These are phyloP conservation scores for Ministeria vibrans DNA, from an alignment of 78 protist genomes.

Conservation along the genomic window DNA sequence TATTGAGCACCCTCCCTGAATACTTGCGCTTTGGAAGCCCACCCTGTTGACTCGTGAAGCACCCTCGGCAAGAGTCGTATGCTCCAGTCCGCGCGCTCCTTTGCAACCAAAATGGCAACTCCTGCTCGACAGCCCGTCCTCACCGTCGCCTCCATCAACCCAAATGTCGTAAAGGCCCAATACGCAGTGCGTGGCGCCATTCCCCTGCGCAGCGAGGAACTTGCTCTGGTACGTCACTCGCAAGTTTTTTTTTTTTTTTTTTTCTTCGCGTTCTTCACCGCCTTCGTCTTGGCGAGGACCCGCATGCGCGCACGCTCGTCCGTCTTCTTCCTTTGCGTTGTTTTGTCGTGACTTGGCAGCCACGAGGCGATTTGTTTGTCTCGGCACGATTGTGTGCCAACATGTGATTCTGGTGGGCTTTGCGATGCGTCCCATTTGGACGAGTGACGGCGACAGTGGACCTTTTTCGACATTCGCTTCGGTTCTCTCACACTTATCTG, in stretches of 20 bases:
- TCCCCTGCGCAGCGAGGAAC: constrained; percentile 54
- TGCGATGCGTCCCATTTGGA: not conserved
- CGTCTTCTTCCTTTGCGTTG: not conserved
- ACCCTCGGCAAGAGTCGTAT: too few species aligned
- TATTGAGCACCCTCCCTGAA: too few species aligned
- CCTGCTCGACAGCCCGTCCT: too few species aligned
- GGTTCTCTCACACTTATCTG: too few species aligned
- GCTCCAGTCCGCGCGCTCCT: too few species aligned
- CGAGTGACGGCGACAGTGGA: not conserved
- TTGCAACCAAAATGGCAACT: too few species aligned
- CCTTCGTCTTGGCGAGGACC: constrained; percentile 17
- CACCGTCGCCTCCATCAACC: constrained; percentile 32
- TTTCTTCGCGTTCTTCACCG: not conserved
- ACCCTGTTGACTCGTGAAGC: too few species aligned
- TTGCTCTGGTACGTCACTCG: constrained; percentile 8
- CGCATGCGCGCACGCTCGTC: not conserved
- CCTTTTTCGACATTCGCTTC: not conserved
- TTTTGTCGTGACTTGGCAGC: not conserved
- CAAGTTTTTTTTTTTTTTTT: not conserved
- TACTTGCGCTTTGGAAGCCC: too few species aligned
- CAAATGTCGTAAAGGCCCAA: constrained; percentile 45
- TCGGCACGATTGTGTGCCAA: not conserved
- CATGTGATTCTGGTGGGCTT: not conserved
- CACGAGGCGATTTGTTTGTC: not conserved
- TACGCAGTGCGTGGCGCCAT: constrained; percentile 81